Percentiles rank a stretch among this genome's conserved stretches.
Evolutionary conservation across 345 rosid genomes (phyloP).

Genomic region (Corchorus capsularis): DNA sequence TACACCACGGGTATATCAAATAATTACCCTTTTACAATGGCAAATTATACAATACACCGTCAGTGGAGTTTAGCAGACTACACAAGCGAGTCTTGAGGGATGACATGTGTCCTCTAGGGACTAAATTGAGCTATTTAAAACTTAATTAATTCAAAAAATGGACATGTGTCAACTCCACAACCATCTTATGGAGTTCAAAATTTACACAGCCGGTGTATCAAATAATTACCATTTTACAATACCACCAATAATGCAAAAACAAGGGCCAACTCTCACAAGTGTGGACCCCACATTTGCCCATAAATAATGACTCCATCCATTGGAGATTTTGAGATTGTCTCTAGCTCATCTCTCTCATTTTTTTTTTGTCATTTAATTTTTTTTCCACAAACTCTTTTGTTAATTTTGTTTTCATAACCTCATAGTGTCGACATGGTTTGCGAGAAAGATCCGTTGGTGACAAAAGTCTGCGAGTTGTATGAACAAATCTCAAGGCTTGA

Average conservation of each 20-base stretch:
- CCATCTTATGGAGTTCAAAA: no score
- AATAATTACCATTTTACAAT: background rate
- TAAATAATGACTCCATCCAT: constrained; percentile 37
- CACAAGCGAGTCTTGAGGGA: no score
- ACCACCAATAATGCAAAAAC: background rate
- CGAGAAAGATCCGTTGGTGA: constrained; percentile 60
- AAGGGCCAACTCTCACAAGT: background rate
- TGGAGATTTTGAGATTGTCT: constrained; percentile 26
- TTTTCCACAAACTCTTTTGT: background rate
- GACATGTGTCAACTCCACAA: no score
- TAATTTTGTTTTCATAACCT: constrained; percentile 8
- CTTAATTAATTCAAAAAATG: no score
- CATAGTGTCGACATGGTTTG: constrained; percentile 88
- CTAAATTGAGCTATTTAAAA: no score
- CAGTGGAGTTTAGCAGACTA: no score
- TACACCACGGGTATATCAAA: no score
- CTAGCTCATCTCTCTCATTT: background rate
- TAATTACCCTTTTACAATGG: no score
- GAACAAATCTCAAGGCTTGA: constrained; percentile 70
- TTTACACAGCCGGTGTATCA: no score
- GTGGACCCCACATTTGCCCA: constrained; percentile 35
- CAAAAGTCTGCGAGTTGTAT: constrained; percentile 53
- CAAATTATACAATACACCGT: no score
- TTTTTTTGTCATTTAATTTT: background rate
- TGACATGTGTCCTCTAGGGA: no score